These are phyloP conservation scores for Aurantiochytrium sp. DNA, from an alignment of 108 stramenopile genomes.

Conservation along the genomic window DNA sequence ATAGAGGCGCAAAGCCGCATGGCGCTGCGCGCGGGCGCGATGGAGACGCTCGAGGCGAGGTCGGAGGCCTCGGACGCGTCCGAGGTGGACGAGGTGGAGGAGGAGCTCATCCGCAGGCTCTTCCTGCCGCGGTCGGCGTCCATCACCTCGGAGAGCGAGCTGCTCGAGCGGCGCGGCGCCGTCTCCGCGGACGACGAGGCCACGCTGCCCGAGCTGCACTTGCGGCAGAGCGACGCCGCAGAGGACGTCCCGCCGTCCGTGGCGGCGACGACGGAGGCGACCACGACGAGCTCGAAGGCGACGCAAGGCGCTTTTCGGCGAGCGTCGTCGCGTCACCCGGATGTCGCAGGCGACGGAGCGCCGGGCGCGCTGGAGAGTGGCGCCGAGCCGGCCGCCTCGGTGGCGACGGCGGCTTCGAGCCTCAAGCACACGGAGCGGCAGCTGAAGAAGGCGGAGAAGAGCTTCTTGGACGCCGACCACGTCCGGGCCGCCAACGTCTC, in stretches of 20 bases:
- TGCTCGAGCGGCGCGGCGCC: background rate
- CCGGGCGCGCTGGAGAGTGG: background rate
- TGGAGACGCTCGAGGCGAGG: background rate
- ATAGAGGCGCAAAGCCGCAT: background rate
- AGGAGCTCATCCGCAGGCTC: background rate
- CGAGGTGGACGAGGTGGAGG: constrained; percentile 16
- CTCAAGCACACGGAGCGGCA: constrained; percentile 2
- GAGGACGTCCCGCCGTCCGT: background rate
- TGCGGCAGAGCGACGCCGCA: background rate
- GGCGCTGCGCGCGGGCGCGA: background rate
- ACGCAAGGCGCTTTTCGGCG: background rate
- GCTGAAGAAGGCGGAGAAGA: background rate
- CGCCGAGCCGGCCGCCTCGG: background rate
- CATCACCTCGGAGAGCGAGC: background rate
- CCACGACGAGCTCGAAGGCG: background rate
- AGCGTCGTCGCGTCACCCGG: no score
- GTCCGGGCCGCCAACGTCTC: background rate
- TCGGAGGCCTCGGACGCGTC: background rate
- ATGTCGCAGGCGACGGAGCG: no score
- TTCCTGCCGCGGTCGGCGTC: constrained; percentile 9
- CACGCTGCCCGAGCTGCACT: background rate
- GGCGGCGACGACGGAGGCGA: background rate
- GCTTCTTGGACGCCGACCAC: background rate
- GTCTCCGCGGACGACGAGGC: background rate
- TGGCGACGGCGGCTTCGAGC: background rate